phyloP scores from a whole-genome alignment of 2,329 filamentous ascomycete species.

The Penicillium sp. region DNA sequence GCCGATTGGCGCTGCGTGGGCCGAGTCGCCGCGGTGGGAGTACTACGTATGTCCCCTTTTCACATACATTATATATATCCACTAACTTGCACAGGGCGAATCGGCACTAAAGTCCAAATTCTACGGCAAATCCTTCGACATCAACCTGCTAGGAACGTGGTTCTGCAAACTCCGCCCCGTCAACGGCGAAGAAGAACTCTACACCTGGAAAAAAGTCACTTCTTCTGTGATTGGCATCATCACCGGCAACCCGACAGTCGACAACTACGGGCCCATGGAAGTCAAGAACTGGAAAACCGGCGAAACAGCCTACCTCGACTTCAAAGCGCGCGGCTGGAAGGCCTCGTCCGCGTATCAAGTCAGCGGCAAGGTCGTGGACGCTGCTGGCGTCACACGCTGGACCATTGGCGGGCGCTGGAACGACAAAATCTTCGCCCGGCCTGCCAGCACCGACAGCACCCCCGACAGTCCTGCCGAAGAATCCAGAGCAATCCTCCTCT shows the following conservation, averaged over 20 bases:
- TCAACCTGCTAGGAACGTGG: conserved; percentile 95
- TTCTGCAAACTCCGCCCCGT: conserved; percentile 80
- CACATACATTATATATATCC: not conserved
- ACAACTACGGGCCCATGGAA: conserved; percentile 96
- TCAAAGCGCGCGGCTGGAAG: conserved; percentile 95
- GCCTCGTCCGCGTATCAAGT: conserved; percentile 87
- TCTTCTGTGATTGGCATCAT: conserved; percentile 98
- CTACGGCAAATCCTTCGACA: conserved; percentile 95
- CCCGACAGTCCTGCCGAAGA: conserved; percentile 53
- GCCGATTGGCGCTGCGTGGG: conserved; percentile 87
- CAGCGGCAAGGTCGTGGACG: conserved; percentile 77
- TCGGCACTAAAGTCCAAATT: conserved; percentile 95
- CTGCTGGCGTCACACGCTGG: conserved; percentile 75
- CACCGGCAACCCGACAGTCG: conserved; percentile 91
- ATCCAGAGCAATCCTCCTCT: conserved; percentile 79
- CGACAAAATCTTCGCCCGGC: conserved; percentile 89
- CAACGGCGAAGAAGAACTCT: conserved; percentile 75
- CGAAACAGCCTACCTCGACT: conserved; percentile 82
- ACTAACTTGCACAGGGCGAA: conserved; percentile 62
- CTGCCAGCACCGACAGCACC: conserved; percentile 29
- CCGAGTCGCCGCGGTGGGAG: conserved; percentile 89
- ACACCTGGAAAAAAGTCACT: conserved; percentile 98
- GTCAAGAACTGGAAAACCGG: conserved; percentile 97
- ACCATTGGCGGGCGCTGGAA: conserved; percentile 95
- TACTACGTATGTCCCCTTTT: conserved; percentile 61